These are phyloP conservation scores for Paraphoma chrysanthemicola DNA, from an alignment of 2,329 filamentous ascomycete genomes.

Conservation along the genomic window DNA sequence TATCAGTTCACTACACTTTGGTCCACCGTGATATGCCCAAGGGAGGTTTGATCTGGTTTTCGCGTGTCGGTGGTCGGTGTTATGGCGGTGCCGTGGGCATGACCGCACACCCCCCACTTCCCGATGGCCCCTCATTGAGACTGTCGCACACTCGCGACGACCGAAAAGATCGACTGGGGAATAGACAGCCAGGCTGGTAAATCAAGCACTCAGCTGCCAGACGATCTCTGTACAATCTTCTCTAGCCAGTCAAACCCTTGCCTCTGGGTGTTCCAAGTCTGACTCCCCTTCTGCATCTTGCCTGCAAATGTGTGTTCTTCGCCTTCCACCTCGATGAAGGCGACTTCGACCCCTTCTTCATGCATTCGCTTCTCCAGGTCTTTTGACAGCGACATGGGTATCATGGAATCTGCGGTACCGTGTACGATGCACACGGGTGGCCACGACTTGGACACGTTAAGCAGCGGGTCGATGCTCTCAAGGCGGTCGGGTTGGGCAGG, in stretches of 20 bases:
- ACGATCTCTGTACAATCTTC: background rate
- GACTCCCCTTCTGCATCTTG: conserved; percentile 17
- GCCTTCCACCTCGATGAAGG: conserved; percentile 12
- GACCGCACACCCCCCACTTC: conserved; percentile 3
- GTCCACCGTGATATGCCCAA: no score
- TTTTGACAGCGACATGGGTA: conserved; percentile 16
- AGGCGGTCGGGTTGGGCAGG: conserved; percentile 3
- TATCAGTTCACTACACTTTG: background rate
- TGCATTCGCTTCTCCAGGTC: conserved; percentile 10
- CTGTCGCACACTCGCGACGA: no score
- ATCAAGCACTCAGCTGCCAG: background rate
- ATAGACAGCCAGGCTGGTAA: background rate
- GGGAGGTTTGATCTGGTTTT: no score
- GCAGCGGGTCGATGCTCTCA: conserved; percentile 11
- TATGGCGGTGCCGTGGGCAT: no score
- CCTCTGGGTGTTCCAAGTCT: conserved; percentile 16
- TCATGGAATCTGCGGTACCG: conserved; percentile 17
- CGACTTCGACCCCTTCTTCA: conserved; percentile 4
- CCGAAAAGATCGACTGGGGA: background rate
- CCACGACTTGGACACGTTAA: conserved; percentile 10
- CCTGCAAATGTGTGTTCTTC: conserved; percentile 24
- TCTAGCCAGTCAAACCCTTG: conserved; percentile 19
- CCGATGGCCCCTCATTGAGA: background rate
- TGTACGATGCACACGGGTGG: conserved; percentile 24
- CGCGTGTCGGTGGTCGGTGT: background rate